Base-by-base conservation (phyloP, 805 yeast genomes). In the Wickerhamiella azymoides region DNA sequence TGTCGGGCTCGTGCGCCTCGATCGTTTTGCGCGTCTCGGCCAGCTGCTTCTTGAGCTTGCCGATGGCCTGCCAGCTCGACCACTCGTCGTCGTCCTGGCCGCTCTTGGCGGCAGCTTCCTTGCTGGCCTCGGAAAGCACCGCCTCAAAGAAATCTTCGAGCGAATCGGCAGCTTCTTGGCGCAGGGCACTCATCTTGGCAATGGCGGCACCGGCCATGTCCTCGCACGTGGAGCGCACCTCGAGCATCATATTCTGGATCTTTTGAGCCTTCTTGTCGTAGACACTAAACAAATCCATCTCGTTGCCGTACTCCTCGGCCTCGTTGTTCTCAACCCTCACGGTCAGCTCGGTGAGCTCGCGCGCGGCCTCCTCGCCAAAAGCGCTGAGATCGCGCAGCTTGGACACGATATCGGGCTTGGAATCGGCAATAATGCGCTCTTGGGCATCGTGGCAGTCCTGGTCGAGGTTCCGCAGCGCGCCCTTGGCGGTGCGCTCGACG, bases 31-130 rank as follows among this genome's bases (percentile, higher is more conserved):
- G 56, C 30, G 43, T 33, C 19, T 40, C 46, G 33, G 36, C 47
- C 35, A 53, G 46, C 39, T 41, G 26, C 45, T 51, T 53, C 45
- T 55, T 57, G 44, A 56, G 50, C 30, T 36, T 28, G 32, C 48
- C 43, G 50, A 50, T 52, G 14, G 46, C 47, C 44, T 47, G 49
- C 48, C 56, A 53, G 28, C 48, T 50, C 18, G 48, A 49, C 41
- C 52, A 49, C 55, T 62, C 57, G 64, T 78, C 77, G 71, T 80
- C 80, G 9, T 49, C 58, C 21, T 43, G 48, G 24, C 44, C 48
- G 36, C 33, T 49, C 39, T 53, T 53, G 18, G 51, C 51, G 1
- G 40, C 42, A 13, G 48, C 46, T 21, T 53, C 55, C 13, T 51
- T 50, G 8, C 53, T 54, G 1, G 58, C 54, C 50, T 56, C 60